phyloP scores from a whole-genome alignment of 1,284 basidiomycete genomes.

The Cutaneotrichosporon sp. region DNA sequence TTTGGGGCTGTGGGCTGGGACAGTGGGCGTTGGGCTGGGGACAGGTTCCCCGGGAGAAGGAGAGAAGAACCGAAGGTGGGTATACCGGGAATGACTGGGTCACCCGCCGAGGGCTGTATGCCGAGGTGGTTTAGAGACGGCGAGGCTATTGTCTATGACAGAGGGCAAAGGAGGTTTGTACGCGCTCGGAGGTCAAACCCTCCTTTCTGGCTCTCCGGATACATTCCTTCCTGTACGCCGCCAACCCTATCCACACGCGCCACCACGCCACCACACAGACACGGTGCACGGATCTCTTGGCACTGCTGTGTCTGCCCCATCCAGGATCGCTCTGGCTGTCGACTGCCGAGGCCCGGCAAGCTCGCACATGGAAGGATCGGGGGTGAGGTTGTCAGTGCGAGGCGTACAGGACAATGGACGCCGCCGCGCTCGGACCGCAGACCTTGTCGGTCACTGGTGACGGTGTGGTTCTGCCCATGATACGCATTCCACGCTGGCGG shows the following conservation, averaged over 20 bases:
- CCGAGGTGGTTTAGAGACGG: background rate
- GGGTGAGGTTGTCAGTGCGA: background rate
- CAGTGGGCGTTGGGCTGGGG: background rate
- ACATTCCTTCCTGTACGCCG: background rate
- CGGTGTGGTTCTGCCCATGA: background rate
- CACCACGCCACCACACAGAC: conserved; percentile 1
- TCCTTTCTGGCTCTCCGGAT: background rate
- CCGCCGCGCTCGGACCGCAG: background rate
- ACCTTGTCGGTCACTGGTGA: background rate
- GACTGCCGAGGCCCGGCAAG: background rate
- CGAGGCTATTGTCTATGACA: too few species aligned
- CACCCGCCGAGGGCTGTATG: background rate
- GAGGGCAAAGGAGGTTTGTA: background rate
- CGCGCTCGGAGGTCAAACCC: background rate
- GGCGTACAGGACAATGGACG: background rate
- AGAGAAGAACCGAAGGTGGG: background rate
- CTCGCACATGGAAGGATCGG: background rate
- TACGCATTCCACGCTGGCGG: too few species aligned
- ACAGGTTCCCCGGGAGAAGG: background rate
- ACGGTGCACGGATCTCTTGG: background rate
- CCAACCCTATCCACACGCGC: background rate
- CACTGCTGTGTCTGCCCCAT: background rate
- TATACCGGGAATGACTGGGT: background rate
- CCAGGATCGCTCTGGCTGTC: too few species aligned
- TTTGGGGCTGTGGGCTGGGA: background rate